Percentiles rank a stretch among this genome's conserved stretches.
Evolutionary conservation across 208 protist species (phyloP).

Genomic region (Herpetomonas muscarum): DNA sequence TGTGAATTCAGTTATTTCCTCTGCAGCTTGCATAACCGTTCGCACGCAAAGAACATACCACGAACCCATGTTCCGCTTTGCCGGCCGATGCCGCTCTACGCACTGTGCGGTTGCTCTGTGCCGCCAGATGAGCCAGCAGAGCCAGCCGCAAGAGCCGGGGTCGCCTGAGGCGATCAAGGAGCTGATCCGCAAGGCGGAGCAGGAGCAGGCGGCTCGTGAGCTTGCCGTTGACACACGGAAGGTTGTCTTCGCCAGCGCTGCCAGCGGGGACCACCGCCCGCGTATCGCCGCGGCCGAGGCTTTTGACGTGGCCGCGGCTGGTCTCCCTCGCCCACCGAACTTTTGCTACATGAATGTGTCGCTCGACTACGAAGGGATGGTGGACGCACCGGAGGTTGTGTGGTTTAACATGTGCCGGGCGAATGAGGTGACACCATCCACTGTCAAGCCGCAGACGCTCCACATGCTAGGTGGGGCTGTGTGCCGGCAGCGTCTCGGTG

Average conservation of each 20-base stretch:
- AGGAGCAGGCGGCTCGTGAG: constrained; percentile 43
- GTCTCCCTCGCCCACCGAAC: constrained; percentile 70
- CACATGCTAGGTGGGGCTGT: constrained; percentile 79
- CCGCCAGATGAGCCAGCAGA: too few species aligned
- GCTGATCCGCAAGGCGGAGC: constrained; percentile 49
- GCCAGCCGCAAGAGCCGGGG: constrained; percentile 29
- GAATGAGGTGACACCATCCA: constrained; percentile 61
- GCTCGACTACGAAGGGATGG: constrained; percentile 73
- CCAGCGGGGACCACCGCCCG: constrained; percentile 75
- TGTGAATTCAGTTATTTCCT: too few species aligned
- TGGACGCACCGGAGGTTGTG: constrained; percentile 82
- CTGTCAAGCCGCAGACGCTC: constrained; percentile 57
- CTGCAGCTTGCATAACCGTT: too few species aligned
- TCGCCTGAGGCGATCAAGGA: constrained; percentile 50
- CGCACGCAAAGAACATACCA: too few species aligned
- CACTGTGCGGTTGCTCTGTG: neutral
- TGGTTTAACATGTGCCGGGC: constrained; percentile 79
- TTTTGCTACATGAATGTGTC: constrained; percentile 83
- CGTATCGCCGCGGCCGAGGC: constrained; percentile 81
- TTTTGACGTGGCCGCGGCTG: constrained; percentile 80
- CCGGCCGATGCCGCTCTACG: neutral
- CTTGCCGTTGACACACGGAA: constrained; percentile 57
- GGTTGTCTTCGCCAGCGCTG: constrained; percentile 66
- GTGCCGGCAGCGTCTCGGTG: constrained; percentile 72
- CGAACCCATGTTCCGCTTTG: neutral